These are phyloP conservation scores for Chrysosporium queenslandicum DNA, from an alignment of 2,329 filamentous ascomycete genomes.

Conservation along the genomic window DNA sequence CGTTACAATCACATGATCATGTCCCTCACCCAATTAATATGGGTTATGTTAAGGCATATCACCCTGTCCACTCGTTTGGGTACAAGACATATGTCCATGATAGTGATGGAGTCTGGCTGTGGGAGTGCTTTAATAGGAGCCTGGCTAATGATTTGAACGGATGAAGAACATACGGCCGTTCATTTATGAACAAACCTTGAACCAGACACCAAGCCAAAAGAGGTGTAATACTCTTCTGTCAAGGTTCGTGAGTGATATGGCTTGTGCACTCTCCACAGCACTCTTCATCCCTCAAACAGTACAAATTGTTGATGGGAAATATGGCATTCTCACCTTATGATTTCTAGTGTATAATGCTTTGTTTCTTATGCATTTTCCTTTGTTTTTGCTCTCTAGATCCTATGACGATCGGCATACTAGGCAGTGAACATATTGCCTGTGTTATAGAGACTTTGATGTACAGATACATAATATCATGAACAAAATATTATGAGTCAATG, in stretches of 20 bases:
- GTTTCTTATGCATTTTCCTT: not conserved
- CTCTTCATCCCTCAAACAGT: not conserved
- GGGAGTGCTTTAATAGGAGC: not conserved
- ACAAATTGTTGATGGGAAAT: conserved; percentile 2
- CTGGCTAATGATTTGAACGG: not conserved
- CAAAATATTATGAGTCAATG: conserved; percentile 7
- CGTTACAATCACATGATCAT: too few species aligned
- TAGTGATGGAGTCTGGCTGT: not conserved
- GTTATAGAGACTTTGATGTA: conserved; percentile 4
- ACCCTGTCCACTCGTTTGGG: not conserved
- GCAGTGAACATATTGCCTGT: conserved; percentile 2
- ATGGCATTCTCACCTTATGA: conserved; percentile 1
- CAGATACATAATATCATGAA: conserved; percentile 9
- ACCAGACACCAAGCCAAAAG: too few species aligned
- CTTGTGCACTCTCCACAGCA: too few species aligned
- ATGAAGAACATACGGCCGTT: not conserved
- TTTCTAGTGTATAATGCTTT: conserved; percentile 2
- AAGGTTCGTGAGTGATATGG: not conserved
- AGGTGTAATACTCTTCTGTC: too few species aligned
- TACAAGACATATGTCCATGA: not conserved
- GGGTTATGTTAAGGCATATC: not conserved
- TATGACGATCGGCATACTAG: not conserved
- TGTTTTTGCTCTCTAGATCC: not conserved
- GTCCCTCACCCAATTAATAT: too few species aligned
- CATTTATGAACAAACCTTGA: too few species aligned